Base-by-base conservation (phyloP, 306 rosid genomes). In the Quercus parvula region DNA sequence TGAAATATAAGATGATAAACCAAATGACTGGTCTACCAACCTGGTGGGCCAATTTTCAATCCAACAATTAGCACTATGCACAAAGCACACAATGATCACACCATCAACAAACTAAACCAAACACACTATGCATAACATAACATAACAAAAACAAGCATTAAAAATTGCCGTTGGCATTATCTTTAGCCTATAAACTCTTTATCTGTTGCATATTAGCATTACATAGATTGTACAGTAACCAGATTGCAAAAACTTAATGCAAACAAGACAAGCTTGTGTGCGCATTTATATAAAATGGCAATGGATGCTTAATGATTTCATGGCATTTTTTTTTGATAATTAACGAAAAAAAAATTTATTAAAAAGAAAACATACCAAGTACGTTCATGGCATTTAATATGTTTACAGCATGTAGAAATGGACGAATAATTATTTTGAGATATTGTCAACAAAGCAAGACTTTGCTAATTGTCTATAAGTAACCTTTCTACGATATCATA, bases 41-140 rank as follows among this genome's bases (percentile, higher is more conserved):
- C 24, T 59, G 24, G 66, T 0, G 30, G 66, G 66, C 66, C 13
- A 59, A 2, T 49, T 49, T 49, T 49, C 24, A 25, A 59, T 24
- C 66, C 66, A 59, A 59, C 5, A 24, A 28, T 11, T 59, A 24
- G 25, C 66, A 59, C 24, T 24, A 24, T 4, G 30, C 31, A 59
- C 27, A 11, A 14, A 59, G 30, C 66, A 59, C 30, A 59, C 66
- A 79, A 18, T 69, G 44, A 46, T 71, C 57, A 49, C 64, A 63
- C 59, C 31, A 33, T 62, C 77, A 75, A 71, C 55, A 33, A 64
- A 61, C n/a, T 77, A 56, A 71, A 71, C 71, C 79, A 22, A 41
- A 66, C 74, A 71, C 28, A 10, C 66, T 12, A 49, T 12, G 24
- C 17, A 24, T 24, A 24, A 24, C 17, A 24, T 59, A 59, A 59